A percentile compares a stretch with the other conserved stretches of the same genome.
Evolutionary conservation across 2,329 filamentous ascomycete genomes (phyloP).

Genomic region (Neonectria sp.): DNA sequence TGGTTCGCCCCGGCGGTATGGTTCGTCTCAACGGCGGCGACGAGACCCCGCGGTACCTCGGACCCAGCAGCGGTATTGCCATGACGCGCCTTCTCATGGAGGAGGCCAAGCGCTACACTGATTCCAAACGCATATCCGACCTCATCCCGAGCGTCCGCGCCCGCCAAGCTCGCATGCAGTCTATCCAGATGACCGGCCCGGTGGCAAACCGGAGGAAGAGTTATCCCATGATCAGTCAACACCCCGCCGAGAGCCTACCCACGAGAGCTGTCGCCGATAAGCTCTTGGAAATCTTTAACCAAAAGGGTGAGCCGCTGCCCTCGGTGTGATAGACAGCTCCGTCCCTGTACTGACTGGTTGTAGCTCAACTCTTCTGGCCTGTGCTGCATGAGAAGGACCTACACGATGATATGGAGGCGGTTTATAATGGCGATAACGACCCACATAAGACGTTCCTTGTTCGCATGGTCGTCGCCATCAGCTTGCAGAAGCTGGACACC

Average conservation of each 20-base stretch:
- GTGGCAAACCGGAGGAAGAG: slow-evolving; percentile 81
- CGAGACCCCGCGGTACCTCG: slow-evolving; percentile 89
- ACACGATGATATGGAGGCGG: slow-evolving; percentile 81
- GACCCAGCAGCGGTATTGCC: slow-evolving; percentile 94
- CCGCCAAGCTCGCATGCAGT: slow-evolving; percentile 72
- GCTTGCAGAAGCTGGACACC: slow-evolving; percentile 90
- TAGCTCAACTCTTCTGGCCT: slow-evolving; percentile 91
- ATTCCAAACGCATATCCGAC: slow-evolving; percentile 91
- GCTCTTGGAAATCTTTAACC: slow-evolving; percentile 87
- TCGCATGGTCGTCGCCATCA: slow-evolving; percentile 94
- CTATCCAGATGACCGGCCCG: slow-evolving; percentile 64
- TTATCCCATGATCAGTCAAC: slow-evolving; percentile 90
- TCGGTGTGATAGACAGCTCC: slow-evolving; percentile 4
- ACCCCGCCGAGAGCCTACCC: slow-evolving; percentile 83
- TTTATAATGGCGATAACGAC: slow-evolving; percentile 83
- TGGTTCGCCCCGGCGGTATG: slow-evolving; percentile 88
- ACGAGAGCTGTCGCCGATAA: slow-evolving; percentile 81
- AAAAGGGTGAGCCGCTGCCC: slow-evolving; percentile 74
- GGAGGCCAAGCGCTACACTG: slow-evolving; percentile 93
- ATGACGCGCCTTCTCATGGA: slow-evolving; percentile 97
- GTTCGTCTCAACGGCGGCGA: slow-evolving; percentile 89
- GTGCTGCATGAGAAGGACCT: slow-evolving; percentile 89
- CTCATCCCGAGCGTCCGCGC: slow-evolving; percentile 83
- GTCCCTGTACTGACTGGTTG: slow-evolving; percentile 30
- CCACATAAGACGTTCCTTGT: slow-evolving; percentile 90